phyloP scores from a whole-genome alignment of 1,284 basidiomycete genomes.

The Rhodotorula mucilaginosa region DNA sequence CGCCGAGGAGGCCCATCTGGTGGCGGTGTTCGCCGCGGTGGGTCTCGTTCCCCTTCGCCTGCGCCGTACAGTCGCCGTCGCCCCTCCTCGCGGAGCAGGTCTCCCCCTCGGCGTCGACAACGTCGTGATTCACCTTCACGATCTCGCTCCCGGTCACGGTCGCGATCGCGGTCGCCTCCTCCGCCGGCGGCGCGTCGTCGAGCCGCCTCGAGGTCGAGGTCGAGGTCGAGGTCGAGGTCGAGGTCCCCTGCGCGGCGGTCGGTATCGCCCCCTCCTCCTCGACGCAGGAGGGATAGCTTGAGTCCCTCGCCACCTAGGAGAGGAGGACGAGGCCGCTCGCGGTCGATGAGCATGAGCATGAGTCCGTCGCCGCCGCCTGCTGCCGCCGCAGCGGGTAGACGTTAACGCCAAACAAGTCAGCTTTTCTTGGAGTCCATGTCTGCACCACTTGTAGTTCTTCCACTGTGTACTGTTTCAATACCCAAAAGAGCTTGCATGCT shows the following conservation, averaged over 20 bases:
- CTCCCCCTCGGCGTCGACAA: slow-evolving; percentile 12
- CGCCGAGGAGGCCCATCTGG: slow-evolving; percentile 23
- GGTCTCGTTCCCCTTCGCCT: slow-evolving; percentile 15
- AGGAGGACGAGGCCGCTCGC: slow-evolving; percentile 5
- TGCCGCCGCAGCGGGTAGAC: not conserved
- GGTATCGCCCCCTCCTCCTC: not conserved
- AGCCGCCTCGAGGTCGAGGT: not conserved
- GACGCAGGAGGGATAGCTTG: not conserved
- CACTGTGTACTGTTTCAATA: too few relatives aligned
- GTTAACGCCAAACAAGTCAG: too few relatives aligned
- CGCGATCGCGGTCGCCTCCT: slow-evolving; percentile 20
- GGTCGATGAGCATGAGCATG: slow-evolving; percentile 11
- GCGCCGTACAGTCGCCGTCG: slow-evolving; percentile 15
- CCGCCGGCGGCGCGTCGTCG: not conserved
- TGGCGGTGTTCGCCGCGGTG: not conserved
- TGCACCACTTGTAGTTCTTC: too few relatives aligned
- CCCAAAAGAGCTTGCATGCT: too few relatives aligned
- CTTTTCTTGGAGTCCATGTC: too few relatives aligned
- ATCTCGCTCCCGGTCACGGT: slow-evolving; percentile 13
- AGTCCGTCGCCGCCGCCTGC: not conserved
- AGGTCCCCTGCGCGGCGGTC: too few relatives aligned
- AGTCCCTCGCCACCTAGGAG: slow-evolving; percentile 2
- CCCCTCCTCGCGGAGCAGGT: slow-evolving; percentile 19
- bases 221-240: not conserved
- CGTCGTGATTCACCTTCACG: slow-evolving; percentile 3